These are phyloP conservation scores for Pythium apleroticum DNA, from an alignment of 352 stramenopile species.

Conservation along the genomic window DNA sequence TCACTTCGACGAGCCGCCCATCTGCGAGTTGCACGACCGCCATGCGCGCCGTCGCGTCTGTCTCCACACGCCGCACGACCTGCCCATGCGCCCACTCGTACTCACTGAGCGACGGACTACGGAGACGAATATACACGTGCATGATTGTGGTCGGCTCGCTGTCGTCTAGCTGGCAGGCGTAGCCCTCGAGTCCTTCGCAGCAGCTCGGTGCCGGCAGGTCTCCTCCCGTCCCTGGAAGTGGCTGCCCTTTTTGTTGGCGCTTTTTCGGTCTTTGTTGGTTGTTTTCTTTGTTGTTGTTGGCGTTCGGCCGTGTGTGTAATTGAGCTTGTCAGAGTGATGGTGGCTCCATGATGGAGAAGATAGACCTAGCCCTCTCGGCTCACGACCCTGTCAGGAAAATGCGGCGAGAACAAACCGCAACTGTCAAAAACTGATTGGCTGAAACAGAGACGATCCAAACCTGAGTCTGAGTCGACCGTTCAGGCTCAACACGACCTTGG, in stretches of 20 bases:
- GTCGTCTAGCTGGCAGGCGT: background rate
- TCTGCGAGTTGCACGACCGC: constrained; percentile 49
- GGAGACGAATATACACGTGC: constrained; percentile 63
- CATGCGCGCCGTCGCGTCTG: constrained; percentile 25
- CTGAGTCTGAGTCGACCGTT: constrained; percentile 21
- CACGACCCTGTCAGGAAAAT: constrained; percentile 5
- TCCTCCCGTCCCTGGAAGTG: background rate
- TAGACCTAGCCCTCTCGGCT: constrained; percentile 8
- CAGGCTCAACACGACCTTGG: background rate
- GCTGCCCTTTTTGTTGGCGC: constrained; percentile 9
- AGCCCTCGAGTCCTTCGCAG: background rate
- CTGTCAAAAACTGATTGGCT: constrained; percentile 8
- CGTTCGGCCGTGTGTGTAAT: constrained; percentile 9
- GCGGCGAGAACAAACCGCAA: background rate
- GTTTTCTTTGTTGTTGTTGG: constrained; percentile 9
- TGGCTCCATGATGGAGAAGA: constrained; percentile 11
- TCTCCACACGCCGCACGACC: constrained; percentile 39
- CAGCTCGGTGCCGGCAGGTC: background rate
- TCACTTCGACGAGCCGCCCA: constrained; percentile 33
- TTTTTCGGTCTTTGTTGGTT: constrained; percentile 3
- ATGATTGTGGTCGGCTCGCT: constrained; percentile 17
- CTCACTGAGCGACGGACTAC: constrained; percentile 18
- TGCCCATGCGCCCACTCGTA: constrained; percentile 54
- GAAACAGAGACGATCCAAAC: constrained; percentile 3
- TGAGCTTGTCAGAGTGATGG: constrained; percentile 20